A percentile compares a stretch with the other conserved stretches of the same genome.
phyloP scores from a whole-genome alignment of 148 eudicot genomes.

The Rhododendron mucronatum region DNA sequence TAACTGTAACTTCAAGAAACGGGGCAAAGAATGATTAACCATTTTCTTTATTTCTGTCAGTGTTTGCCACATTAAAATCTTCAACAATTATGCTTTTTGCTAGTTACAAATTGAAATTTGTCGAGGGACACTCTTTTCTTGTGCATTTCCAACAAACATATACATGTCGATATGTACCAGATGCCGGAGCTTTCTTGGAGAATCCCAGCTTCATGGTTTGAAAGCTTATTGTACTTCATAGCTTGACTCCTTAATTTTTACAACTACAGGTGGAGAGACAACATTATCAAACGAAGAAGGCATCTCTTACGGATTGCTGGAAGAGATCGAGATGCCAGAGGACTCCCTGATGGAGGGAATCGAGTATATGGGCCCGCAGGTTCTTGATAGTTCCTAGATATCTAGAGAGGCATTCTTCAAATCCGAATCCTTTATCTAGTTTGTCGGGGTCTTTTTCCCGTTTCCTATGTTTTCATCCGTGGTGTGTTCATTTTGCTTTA shows the following conservation, averaged over 20 bases:
- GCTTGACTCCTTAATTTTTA: not conserved
- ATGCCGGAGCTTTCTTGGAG: not conserved
- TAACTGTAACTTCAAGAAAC: not conserved
- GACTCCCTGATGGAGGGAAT: slow-evolving; percentile 59
- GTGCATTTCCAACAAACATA: not conserved
- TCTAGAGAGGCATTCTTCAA: not conserved
- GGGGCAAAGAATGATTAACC: not conserved
- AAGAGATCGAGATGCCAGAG: slow-evolving; percentile 66
- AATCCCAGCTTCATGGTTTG: not conserved
- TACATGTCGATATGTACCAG: not conserved
- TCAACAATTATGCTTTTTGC: not conserved
- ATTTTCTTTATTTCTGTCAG: not conserved
- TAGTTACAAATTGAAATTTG: not conserved
- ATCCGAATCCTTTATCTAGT: not conserved
- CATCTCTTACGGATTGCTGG: slow-evolving; percentile 49
- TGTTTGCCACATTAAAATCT: not conserved
- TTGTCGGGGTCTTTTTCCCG: not conserved
- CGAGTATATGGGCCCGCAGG: slow-evolving; percentile 59
- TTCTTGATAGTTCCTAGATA: slow-evolving; percentile 20
- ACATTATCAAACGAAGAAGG: slow-evolving; percentile 23
- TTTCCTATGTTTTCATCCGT: not conserved
- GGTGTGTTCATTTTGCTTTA: not conserved
- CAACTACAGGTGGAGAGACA: slow-evolving; percentile 31
- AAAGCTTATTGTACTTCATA: not conserved
- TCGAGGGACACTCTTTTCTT: not conserved